Conservation (phyloP, 2,329 filamentous ascomycete species). For the Talaromyces sp. region DNA sequence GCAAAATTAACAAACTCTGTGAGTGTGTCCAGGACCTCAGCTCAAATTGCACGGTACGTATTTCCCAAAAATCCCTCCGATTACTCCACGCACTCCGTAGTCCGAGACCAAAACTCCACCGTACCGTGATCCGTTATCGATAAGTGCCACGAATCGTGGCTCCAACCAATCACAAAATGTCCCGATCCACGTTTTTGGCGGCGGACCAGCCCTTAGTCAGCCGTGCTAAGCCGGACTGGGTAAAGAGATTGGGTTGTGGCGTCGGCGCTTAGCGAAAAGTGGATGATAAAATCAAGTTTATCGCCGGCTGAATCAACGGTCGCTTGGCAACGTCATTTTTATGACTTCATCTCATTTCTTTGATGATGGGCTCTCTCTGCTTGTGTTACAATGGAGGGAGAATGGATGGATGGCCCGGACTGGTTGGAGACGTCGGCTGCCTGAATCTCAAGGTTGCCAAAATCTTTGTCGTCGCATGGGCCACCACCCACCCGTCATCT, state of each 20-base stretch:
- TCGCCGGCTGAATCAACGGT: no score
- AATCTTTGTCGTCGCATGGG: no score
- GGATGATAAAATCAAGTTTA: neutral
- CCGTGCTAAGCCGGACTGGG: neutral
- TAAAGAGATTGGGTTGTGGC: neutral
- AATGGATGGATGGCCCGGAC: no score
- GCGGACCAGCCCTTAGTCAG: neutral
- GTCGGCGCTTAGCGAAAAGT: neutral
- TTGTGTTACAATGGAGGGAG: no score
- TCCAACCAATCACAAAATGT: neutral
- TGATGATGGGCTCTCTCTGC: no score
- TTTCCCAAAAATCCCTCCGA: neutral
- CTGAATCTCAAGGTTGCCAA: no score
- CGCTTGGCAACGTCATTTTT: neutral
- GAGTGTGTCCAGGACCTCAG: no score
- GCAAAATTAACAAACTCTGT: no score
- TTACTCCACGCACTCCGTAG: neutral
- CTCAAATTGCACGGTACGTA: no score
- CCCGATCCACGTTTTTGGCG: neutral
- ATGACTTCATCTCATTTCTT: conserved; percentile 3
- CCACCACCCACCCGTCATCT: no score
- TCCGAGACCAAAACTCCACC: neutral
- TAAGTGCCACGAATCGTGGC: neutral
- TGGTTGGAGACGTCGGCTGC: no score
- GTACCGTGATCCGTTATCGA: neutral